Evolutionary conservation across 2,329 filamentous ascomycete genomes (phyloP), one percentile per base, ranked within the genome.

Genomic region (Xenoacremonium recifei): DNA sequence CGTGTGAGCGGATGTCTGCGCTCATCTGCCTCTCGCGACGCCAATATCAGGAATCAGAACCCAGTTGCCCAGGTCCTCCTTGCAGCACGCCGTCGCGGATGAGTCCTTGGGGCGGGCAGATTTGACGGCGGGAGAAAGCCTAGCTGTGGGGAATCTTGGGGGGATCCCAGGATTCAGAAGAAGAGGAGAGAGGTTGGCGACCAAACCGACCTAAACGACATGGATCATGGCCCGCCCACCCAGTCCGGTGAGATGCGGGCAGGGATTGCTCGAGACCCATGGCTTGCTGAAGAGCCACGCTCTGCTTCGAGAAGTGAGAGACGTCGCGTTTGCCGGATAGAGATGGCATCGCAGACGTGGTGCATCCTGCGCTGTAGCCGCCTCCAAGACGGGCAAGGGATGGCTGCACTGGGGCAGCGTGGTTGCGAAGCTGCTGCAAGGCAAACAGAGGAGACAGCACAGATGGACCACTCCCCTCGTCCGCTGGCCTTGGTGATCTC

Each of bases 61-160:
- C 17, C 23, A 32, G 35, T 40, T 41, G 19, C 46, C 48, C 20
- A 40, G 47, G 43, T 37, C 45, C 39, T 45, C 55, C 53, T 57
- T 55, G 55, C 55, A 50, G 55, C 53, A 58, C 51, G 45, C 35
- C 34, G 37, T 44, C 20, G 32, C 33, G 32, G 32, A 39, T 25
- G 45, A 7, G 19, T 36, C 10, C 15, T 15, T 5, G 42, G 32
- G 54, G 29, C 23, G 48, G 54, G 51, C 53, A 50, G 48, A 57
- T 40, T 49, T 23, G 40, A 37, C 17, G 32, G 32, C n/a, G 11
- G 32, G n/a, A 39, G 39, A 57, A 57, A 54, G 55, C 55, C 55
- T 55, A 45, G 50, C 29, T 52, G 55, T 58, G 55, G 55, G 48
- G 55, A 49, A 48, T 5, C 40, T 49, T 34, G 35, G 29, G n/a